These are phyloP conservation scores for Cercospora zeae-maydis DNA, from an alignment of 2,329 filamentous ascomycete species.

Conservation along the genomic window DNA sequence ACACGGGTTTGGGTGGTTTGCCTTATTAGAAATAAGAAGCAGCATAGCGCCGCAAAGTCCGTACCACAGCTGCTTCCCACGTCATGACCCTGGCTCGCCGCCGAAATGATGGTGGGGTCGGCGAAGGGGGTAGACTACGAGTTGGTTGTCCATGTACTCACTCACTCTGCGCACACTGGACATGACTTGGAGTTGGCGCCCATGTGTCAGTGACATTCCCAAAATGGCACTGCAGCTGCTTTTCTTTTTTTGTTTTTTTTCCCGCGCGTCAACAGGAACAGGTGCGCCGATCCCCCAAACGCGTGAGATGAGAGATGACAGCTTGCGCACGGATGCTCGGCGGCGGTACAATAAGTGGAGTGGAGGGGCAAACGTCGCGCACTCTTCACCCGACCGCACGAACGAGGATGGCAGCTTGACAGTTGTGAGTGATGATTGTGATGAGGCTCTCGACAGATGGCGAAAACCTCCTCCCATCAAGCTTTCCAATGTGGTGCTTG, in stretches of 20 bases:
- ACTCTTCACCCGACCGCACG: background rate
- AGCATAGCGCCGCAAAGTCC: slow-evolving; percentile 6
- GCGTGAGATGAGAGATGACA: no score
- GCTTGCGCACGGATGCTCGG: background rate
- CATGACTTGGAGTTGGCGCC: slow-evolving; percentile 5
- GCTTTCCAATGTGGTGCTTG: background rate
- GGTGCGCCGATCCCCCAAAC: background rate
- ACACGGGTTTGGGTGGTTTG: background rate
- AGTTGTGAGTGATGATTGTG: no score
- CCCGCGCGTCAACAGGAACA: background rate
- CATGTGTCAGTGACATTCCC: slow-evolving; percentile 8
- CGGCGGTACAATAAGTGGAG: background rate
- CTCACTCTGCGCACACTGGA: background rate
- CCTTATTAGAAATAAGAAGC: slow-evolving; percentile 10
- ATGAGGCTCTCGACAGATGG: background rate
- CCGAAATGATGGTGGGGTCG: slow-evolving; percentile 1
- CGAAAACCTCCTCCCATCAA: background rate
- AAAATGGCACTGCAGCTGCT: background rate
- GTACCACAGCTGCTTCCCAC: background rate
- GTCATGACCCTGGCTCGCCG: slow-evolving; percentile 3
- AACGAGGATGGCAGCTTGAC: no score
- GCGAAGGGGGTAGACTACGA: no score
- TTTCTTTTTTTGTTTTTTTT: slow-evolving; percentile 1
- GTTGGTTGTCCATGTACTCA: no score
- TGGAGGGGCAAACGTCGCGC: background rate